Evolutionary conservation across 73 alveolate species (phyloP), one percentile per base, ranked within the genome.

Genomic region (Blepharisma japonicum): DNA sequence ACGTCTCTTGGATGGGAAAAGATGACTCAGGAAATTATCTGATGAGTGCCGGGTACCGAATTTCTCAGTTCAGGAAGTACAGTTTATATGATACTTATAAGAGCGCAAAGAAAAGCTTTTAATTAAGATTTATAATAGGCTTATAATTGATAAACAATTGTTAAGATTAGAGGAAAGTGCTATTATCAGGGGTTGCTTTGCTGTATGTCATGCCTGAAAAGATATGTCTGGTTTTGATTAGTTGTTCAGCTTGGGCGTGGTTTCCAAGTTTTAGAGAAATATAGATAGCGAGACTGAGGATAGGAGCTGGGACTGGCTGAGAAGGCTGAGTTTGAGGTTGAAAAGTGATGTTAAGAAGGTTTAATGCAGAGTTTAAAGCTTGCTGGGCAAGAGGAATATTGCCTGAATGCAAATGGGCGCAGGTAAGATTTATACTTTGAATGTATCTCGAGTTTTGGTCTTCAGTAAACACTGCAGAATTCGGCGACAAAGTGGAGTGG

Each of bases 301-400:
- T 61, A 14, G 74, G 49, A 14, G 74, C 74, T 14, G 74, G 74
- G 46, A 61, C 74, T 20, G 74, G 74, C 38, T 18, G 74, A 61
- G 47, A 14, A 8, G 74, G 74, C 74, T 61, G 74, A 9, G 38
- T 25, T 14, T 14, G n/a, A 8, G 74, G 74, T 5, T 61, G 74
- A 11, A 61, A 25, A 25, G 49, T 61, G 2, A 61, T 8, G 47
- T 61, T 61, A 1, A 20, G 23, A 61, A 14, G 23, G 47, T 61
- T 61, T 9, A 61, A 25, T 1, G 74, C 74, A 2, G 46, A 14
- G 48, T 61, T 61, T 61, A 61, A 61, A 25, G 74, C 74, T 61
- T 61, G 74, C 47, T 61, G 74, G 1, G 74, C 74, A 2, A 14
- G 39, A 14, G 74, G 74, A 20, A 61, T 20, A 5, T 61, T 61